Conservation (phyloP, 306 rosid genomes). For the Canavalia ensiformis region DNA sequence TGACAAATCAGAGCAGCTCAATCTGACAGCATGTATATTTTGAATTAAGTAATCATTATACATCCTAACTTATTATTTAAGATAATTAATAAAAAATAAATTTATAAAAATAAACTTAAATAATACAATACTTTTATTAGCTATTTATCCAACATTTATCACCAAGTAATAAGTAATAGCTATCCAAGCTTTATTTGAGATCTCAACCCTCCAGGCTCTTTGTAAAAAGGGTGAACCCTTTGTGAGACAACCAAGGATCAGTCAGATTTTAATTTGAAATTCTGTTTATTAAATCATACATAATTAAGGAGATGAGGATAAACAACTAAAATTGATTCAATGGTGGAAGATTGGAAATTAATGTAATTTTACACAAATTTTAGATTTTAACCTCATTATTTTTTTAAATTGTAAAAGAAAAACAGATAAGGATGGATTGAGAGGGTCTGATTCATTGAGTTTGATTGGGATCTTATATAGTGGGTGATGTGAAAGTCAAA, state of each 20-base stretch:
- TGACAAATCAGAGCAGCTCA: no score
- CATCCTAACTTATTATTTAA: no score
- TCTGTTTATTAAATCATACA: neutral
- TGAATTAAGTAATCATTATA: no score
- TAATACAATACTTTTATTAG: no score
- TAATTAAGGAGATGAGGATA: no score
- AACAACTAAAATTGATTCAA: no score
- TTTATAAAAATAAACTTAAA: no score
- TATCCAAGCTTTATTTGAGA: constrained; percentile 1
- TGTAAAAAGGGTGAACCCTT: constrained; percentile 23
- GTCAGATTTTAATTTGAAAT: neutral
- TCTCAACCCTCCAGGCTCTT: neutral
- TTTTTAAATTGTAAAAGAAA: neutral
- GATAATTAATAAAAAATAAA: no score
- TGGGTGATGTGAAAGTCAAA: constrained; percentile 51
- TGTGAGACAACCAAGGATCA: constrained; percentile 13
- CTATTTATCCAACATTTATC: neutral
- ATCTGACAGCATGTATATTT: no score
- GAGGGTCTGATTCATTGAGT: constrained; percentile 30
- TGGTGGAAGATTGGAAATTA: no score
- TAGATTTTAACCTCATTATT: no score
- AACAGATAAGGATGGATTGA: constrained; percentile 21
- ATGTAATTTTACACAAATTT: no score
- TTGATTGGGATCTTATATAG: constrained; percentile 49
- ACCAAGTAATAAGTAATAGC: constrained; percentile 39